A percentile compares a stretch with the other conserved stretches of the same genome.
phyloP scores from a whole-genome alignment of 2,329 filamentous ascomycete species.

The Clonostachys chloroleuca region DNA sequence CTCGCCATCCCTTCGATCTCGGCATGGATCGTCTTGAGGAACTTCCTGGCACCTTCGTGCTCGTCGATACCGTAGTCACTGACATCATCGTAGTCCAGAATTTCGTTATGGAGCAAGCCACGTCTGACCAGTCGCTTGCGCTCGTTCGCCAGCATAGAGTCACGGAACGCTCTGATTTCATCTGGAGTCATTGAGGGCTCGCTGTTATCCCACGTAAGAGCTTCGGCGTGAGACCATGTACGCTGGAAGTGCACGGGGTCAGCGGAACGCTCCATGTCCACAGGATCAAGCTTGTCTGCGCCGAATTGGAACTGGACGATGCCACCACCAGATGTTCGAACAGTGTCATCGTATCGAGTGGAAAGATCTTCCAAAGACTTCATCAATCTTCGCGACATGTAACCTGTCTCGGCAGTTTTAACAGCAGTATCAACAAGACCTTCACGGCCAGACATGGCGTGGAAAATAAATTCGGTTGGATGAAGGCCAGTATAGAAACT shows the following conservation, averaged over 20 bases:
- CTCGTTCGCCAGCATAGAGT: conserved; percentile 63
- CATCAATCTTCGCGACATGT: conserved; percentile 98
- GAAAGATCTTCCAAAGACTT: conserved; percentile 95
- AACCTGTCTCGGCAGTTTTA: conserved; percentile 97
- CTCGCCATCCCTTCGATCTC: conserved; percentile 63
- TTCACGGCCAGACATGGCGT: conserved; percentile 97
- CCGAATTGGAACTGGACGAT: conserved; percentile 98
- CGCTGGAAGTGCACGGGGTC: conserved; percentile 89
- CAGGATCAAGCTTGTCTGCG: conserved; percentile 90
- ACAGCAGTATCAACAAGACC: conserved; percentile 98
- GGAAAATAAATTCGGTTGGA: conserved; percentile 93
- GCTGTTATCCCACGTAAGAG: conserved; percentile 73
- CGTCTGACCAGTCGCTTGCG: conserved; percentile 59
- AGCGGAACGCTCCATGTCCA: conserved; percentile 95
- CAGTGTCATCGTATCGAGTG: conserved; percentile 89
- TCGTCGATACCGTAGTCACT: conserved; percentile 69
- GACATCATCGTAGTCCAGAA: conserved; percentile 65
- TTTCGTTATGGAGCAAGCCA: conserved; percentile 55
- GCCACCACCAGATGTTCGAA: conserved; percentile 81
- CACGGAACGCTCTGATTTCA: conserved; percentile 67
- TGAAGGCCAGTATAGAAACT: conserved; percentile 93
- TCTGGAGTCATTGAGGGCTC: conserved; percentile 69
- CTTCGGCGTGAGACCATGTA: conserved; percentile 79
- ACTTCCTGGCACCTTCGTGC: conserved; percentile 77
- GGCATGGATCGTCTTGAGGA: conserved; percentile 72